These are phyloP conservation scores for Porodaedalea pini DNA, from an alignment of 1,284 basidiomycete species.

Conservation along the genomic window DNA sequence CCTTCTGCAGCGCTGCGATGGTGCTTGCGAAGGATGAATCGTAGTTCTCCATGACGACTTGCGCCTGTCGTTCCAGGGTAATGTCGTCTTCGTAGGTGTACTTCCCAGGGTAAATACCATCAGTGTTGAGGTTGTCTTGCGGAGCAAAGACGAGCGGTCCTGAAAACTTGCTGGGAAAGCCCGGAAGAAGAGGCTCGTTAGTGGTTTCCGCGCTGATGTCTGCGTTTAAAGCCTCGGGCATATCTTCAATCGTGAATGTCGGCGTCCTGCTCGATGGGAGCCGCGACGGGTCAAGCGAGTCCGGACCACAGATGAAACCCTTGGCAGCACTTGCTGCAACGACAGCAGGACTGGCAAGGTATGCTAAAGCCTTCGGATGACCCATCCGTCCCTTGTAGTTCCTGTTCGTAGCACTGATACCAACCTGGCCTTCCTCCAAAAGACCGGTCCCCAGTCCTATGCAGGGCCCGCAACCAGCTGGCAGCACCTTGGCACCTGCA, in stretches of 20 bases:
- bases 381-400: conserved; percentile 99
- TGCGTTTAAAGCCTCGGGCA: conserved; percentile 29
- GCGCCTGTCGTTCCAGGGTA: conserved; percentile 88
- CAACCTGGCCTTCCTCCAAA: conserved; percentile 90
- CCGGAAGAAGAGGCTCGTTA: conserved; percentile 64
- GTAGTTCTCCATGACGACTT: conserved; percentile 99
- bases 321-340: conserved; percentile 94
- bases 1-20: conserved; percentile 56
- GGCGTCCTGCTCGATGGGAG: conserved; percentile 50
- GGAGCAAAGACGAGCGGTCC: conserved; percentile 90
- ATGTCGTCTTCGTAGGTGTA: conserved; percentile 99
- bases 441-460: conserved; percentile 94
- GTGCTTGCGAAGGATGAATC: conserved; percentile 82
- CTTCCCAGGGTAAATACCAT: conserved; percentile 98
- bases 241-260: conserved; percentile 53
- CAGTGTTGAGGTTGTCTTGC: conserved; percentile 97
- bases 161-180: conserved; percentile 81
- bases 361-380: conserved; percentile 90
- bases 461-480: conserved; percentile 96
- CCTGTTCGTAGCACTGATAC: conserved; percentile 97
- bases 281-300: conserved; percentile 53
- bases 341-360: conserved; percentile 94
- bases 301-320: conserved; percentile 88
- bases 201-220: conserved; percentile 27
- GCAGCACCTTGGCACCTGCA: conserved; percentile 89